phyloP scores from a whole-genome alignment of 441 rosid genomes.

The Arabidopsis lyrata region DNA sequence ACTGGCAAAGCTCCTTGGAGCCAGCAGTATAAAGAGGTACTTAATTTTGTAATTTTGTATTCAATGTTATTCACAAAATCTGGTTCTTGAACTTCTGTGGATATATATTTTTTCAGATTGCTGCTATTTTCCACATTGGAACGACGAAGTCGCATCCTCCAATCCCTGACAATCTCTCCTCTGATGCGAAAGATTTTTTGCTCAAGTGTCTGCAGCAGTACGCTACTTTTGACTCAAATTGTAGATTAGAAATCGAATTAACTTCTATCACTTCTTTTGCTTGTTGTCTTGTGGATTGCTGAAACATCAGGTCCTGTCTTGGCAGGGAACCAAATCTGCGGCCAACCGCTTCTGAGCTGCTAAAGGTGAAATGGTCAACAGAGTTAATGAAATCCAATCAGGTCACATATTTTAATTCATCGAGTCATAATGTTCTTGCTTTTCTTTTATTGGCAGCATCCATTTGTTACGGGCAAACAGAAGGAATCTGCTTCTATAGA shows the following conservation, averaged over 20 bases:
- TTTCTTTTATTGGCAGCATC: slow-evolving; percentile 66
- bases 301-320: slow-evolving; percentile 28
- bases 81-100: slow-evolving; percentile 30
- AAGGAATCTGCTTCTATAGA: slow-evolving; percentile 55
- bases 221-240: slow-evolving; percentile 22
- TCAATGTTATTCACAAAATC: neutral
- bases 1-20: slow-evolving; percentile 99
- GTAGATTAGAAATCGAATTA: neutral
- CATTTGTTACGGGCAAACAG: slow-evolving; percentile 63
- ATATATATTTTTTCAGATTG: slow-evolving; percentile 61
- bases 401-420: slow-evolving; percentile 15
- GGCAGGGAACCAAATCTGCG: slow-evolving; percentile 88
- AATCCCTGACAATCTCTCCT: slow-evolving; percentile 87
- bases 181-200: slow-evolving; percentile 79
- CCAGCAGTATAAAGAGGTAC: slow-evolving; percentile 92
- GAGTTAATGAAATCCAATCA: neutral
- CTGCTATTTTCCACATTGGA: slow-evolving; percentile 89
- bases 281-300: slow-evolving; percentile 12
- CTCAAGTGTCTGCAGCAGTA: slow-evolving; percentile 87
- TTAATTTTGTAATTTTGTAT: slow-evolving; percentile 4
- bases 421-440: slow-evolving; percentile 3
- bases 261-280: slow-evolving; percentile 11
- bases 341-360: slow-evolving; percentile 74
- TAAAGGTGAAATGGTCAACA: slow-evolving; percentile 59
- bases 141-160: slow-evolving; percentile 94